Evolutionary conservation across 768 basidiomycete genomes (phyloP), one percentile per base, ranked within the genome.

Genomic region (Inosperma sp.): DNA sequence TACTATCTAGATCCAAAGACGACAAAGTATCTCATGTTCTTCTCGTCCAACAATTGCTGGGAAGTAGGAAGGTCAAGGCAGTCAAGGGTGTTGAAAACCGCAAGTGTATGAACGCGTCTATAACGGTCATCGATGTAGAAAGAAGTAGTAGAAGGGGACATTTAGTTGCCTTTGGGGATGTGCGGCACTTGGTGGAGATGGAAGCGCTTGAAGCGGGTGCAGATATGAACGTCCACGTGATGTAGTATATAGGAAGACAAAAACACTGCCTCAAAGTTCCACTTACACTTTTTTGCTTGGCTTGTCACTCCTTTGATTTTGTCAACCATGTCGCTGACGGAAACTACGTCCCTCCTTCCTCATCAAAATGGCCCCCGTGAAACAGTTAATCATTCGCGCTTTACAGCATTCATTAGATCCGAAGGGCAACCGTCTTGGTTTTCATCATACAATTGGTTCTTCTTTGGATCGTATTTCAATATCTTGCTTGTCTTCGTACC

Each of bases 401-500:
- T 77, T 40, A 47, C 68, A 12, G 61, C 66, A 19, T 33, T 79
- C 26, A 30, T 84, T 64, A 80, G 73, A 52, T 77, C 75, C n/a
- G 77, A 83, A 49, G 82, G 76, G 48, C 79, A 87, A 62, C 86
- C 86, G 0, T 72, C 77, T 12, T 86, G 81, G 78, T 27, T 66
- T 5, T 50, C 64, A 25, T 88, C 86, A 10, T 79, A 75, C 63
- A 68, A 62, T 48, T 83, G 69, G 70, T 83, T 87, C 61, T 57
- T 87, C 49, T 76, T 84, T 45, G 76, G 75, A 29, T 78, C 79
- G 19, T 94, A 80, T 68, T 62, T 88, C 59, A 94, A 93, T 62
- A 37, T 90, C 42, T 72, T 93, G 47, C 80, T 94, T 46, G 64
- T 93, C 42, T 87, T 88, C 53, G 79, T 93, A 7, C 93, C 93